Conservation (phyloP, 1,139 yeast genomes). For the Taiozyma sp. region DNA sequence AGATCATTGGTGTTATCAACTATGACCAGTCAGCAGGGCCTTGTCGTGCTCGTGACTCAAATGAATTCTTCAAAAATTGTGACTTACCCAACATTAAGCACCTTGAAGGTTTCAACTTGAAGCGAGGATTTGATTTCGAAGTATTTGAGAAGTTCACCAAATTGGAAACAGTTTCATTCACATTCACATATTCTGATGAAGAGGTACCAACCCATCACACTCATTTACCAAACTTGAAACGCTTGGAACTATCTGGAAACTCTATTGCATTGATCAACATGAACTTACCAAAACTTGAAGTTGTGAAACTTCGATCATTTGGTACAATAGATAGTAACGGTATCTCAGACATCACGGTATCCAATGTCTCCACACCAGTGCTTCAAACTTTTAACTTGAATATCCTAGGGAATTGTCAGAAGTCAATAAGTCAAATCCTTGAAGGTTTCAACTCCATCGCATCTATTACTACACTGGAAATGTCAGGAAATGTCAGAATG, state of each 20-base stretch:
- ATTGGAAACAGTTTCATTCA: background rate
- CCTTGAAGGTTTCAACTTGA: background rate
- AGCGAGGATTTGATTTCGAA: slow-evolving; percentile 1
- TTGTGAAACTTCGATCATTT: background rate
- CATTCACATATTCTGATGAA: background rate
- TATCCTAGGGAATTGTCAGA: background rate
- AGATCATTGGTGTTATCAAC: slow-evolving; percentile 1
- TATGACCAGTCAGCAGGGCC: slow-evolving; percentile 1
- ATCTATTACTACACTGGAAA: background rate
- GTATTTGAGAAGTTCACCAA: background rate
- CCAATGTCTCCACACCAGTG: background rate
- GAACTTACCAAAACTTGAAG: slow-evolving; percentile 3
- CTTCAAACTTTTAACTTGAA: background rate
- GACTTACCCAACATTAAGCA: background rate
- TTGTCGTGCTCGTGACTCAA: background rate
- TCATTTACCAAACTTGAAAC: background rate
- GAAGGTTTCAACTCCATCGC: background rate
- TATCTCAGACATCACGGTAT: background rate
- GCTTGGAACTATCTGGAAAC: slow-evolving; percentile 1
- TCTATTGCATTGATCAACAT: slow-evolving; percentile 1
- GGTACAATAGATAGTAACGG: background rate
- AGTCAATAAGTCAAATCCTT: background rate
- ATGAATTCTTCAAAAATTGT: background rate
- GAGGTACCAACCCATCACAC: background rate
- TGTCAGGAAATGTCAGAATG: background rate